Evolutionary conservation across 495 filamentous ascomycete genomes (phyloP), one percentile per base, ranked within the genome.

Genomic region (Penicillium argentinense): DNA sequence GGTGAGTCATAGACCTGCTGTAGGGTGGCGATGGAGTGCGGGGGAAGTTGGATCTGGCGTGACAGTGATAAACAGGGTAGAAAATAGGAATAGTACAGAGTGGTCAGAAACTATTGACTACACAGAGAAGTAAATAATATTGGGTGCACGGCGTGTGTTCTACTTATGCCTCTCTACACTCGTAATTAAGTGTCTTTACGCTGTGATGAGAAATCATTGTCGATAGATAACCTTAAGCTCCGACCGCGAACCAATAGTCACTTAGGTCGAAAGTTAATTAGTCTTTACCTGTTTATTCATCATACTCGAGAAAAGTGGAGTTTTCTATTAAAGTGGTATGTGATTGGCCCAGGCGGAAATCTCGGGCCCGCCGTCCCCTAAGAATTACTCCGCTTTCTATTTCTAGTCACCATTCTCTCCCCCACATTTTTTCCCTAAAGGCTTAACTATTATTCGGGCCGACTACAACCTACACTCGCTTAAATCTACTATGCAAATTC

Each of bases 381-480:
- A n/a, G n/a, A n/a, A n/a, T n/a, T n/a, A n/a, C n/a, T n/a, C n/a
- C n/a, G n/a, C n/a, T n/a, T n/a, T n/a, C n/a, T n/a, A n/a, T n/a
- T n/a, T n/a, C n/a, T n/a, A n/a, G n/a, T n/a, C n/a, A n/a, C n/a
- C n/a, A n/a, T n/a, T n/a, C n/a, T n/a, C n/a, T n/a, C n/a, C n/a
- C n/a, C n/a, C n/a, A n/a, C n/a, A n/a, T n/a, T n/a, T n/a, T n/a
- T n/a, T n/a, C n/a, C n/a, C n/a, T n/a, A n/a, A n/a, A n/a, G n/a
- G n/a, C n/a, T n/a, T n/a, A n/a, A n/a, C n/a, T n/a, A n/a, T n/a
- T n/a, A n/a, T n/a, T n/a, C n/a, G n/a, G n/a, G n/a, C n/a, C n/a
- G n/a, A n/a, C n/a, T n/a, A n/a, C n/a, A 38, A 81, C 76, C 86
- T 85, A 89, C 1, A 47, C 45, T 47, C 34, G 45, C 33, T 47